These are phyloP conservation scores for Sphagnum fallax DNA, from an alignment of 228 moss, liverwort and hornwort genomes.

Conservation along the genomic window DNA sequence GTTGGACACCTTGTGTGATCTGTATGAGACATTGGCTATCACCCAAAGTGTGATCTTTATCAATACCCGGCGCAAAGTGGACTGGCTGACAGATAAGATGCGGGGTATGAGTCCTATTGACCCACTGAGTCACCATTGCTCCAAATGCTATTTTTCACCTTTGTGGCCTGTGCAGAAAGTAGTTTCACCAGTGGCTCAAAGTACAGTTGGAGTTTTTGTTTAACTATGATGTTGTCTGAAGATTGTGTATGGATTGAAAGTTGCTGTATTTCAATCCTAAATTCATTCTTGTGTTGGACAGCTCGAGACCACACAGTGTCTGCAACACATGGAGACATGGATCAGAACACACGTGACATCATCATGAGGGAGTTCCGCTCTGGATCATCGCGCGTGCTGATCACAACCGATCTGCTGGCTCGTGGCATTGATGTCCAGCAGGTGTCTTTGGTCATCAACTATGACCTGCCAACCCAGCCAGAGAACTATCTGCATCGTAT, in stretches of 20 bases:
- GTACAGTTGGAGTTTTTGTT: too few species aligned
- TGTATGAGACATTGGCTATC: not conserved
- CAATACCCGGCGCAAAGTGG: conserved; percentile 7
- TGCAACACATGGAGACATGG: conserved; percentile 8
- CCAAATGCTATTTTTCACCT: too few species aligned
- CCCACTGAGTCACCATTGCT: too few species aligned
- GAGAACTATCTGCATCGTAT: conserved; percentile 10
- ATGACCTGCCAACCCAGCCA: conserved; percentile 7
- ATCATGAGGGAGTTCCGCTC: conserved; percentile 6
- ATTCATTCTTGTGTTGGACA: too few species aligned
- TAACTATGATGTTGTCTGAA: too few species aligned
- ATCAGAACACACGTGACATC: conserved; percentile 7
- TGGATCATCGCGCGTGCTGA: conserved; percentile 1
- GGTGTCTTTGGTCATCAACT: conserved; percentile 8
- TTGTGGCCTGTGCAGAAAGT: too few species aligned
- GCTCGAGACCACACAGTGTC: conserved; percentile 9
- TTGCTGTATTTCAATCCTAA: too few species aligned
- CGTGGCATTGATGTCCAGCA: conserved; percentile 5
- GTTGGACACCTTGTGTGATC: conserved; percentile 8
- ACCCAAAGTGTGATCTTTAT: conserved; percentile 3
- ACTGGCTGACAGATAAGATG: conserved; percentile 4
- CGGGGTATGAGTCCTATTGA: not conserved
- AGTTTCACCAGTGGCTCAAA: too few species aligned
- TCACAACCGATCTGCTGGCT: conserved; percentile 5
- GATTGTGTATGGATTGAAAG: too few species aligned